Base-by-base conservation (phyloP, 495 filamentous ascomycete species). In the Pyrenopolyporus hunteri region DNA sequence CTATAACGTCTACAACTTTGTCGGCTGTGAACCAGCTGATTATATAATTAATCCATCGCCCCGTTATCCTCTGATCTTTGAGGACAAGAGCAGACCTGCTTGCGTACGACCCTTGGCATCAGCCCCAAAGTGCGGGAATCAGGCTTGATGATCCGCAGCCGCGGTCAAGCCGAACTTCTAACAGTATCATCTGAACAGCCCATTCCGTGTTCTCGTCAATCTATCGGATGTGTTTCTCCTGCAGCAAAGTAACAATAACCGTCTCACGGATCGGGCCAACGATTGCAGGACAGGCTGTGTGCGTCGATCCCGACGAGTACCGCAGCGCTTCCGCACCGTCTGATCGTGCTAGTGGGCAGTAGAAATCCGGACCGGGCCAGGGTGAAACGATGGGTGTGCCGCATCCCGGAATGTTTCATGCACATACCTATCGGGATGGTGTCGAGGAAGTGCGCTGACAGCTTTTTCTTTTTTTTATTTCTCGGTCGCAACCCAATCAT, bases 401-500 rank as follows among this genome's bases (percentile, higher is more conserved):
- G 63, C 63, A 60, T 66, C 51, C 56, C 50, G 51, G 57, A 47
- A 31, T 66, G 63, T 66, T 66, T 66, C 57, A 66, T 60, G 51
- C 57, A 46, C 42, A 48, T 29, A 59, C 31, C 20, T 29, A 32
- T 33, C 28, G 42, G 46, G 49, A 57, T 47, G 31, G 33, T 20
- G 32, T 46, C 1, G 9, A 50, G 23, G 4, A 25, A 35, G n/a
- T 4, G 4, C 23, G 35, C n/a, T 35, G 47, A 32, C 40, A 39
- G 7, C 20, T 40, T 11, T 32, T 32, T 33, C 19, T 51, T 37
- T 63, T 40, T 37, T 46, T 37, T 56, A 16, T 40, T 55, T 39
- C 23, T 29, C 28, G 8, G 40, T 35, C 22, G 17, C 17, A 22
- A 14, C 40, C 36, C 40, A 53, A 53, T 53, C 33, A 39, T 49